Base-by-base conservation (phyloP, 208 protist species). In the Hexamita inflata region DNA sequence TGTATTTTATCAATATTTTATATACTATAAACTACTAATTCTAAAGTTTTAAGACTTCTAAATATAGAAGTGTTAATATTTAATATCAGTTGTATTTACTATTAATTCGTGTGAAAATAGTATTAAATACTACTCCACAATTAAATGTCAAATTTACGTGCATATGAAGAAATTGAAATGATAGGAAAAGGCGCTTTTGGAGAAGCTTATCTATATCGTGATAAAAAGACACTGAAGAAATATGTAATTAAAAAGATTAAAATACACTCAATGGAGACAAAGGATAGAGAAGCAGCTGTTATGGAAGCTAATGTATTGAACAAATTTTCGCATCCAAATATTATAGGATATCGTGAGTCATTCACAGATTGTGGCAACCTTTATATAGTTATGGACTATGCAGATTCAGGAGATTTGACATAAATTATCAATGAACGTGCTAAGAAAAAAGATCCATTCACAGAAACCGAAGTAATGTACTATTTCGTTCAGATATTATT, bases 401-500 rank as follows among this genome's bases (percentile, higher is more conserved):
- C 74, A 34, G 74, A 77, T 7, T 34, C 39, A 0, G 78, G 78
- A n/a, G 76, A 78, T 35, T 59, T 81, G 15, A 57, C 59, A 28
- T 0, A 35, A 1, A 7, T 29, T 0, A 79, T 79, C 1, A 38
- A 75, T 34, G 4, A 42, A 9, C 65, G 73, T 9, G 42, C 38
- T 26, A 62, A 4, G 35, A 4, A 34, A 2, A 32, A 34, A 80
- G 15, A 65, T 1, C 42, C 80, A 41, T 82, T 87, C 49, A 41
- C 9, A 4, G 84, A 87, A 58, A 70, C 74, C 1, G 59, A 80
- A 60, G 82, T 87, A 38, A 34, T 82, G 35, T 28, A 80, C 0
- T 87, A 78, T 79, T 84, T 86, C 53, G 75, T 83, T 30, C 82
- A 88, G 78, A 67, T 88, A 24, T 77, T 41, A 39, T 40, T 88